phyloP scores from a whole-genome alignment of 306 rosid species.

The Pterocarpus macrocarpus region DNA sequence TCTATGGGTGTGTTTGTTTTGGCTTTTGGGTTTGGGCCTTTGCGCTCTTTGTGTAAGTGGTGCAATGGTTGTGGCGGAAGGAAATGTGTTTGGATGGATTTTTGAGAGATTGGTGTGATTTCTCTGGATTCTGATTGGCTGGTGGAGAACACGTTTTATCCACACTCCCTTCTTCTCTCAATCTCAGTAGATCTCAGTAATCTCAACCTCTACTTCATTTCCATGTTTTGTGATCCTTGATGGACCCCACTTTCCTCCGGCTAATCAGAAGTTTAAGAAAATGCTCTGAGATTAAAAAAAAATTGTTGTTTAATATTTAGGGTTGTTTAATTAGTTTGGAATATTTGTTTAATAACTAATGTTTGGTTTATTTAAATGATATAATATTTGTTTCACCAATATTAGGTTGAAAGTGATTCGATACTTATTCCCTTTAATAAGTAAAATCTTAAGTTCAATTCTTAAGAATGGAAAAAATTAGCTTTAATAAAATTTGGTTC shows the following conservation, averaged over 20 bases:
- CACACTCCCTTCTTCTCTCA: slow-evolving; percentile 63
- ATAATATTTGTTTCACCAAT: too few species aligned
- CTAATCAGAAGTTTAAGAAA: background rate
- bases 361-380: too few species aligned
- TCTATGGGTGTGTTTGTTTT: background rate
- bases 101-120: slow-evolving; percentile 56
- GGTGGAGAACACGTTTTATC: slow-evolving; percentile 77
- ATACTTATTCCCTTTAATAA: too few species aligned
- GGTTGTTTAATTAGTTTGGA: too few species aligned
- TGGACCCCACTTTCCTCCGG: slow-evolving; percentile 29
- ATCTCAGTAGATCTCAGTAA: background rate
- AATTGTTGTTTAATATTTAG: too few species aligned
- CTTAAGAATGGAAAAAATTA: too few species aligned
- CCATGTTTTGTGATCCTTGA: background rate
- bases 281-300: too few species aligned
- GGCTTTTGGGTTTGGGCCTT: slow-evolving; percentile 20
- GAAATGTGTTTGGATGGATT: slow-evolving; percentile 41
- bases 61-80: slow-evolving; percentile 45
- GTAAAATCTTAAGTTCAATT: too few species aligned
- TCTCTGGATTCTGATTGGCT: slow-evolving; percentile 76
- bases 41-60: slow-evolving; percentile 16
- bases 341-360: too few species aligned
- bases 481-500: too few species aligned
- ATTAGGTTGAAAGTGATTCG: too few species aligned
- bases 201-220: background rate